Conservation (phyloP, 148 eudicot species). For the Diospyros lotus region DNA sequence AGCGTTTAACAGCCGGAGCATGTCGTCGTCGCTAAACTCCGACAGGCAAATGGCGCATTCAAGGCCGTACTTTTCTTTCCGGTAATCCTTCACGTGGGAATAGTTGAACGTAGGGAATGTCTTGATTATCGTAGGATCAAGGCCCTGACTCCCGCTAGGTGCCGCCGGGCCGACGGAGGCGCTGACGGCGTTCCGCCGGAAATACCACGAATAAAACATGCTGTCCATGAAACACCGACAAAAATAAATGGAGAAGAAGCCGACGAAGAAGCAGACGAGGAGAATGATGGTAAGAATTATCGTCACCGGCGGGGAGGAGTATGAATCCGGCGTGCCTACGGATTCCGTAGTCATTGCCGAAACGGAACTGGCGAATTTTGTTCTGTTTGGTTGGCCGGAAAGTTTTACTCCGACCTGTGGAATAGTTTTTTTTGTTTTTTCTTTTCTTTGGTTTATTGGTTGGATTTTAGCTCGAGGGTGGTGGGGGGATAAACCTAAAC, state of each 20-base stretch:
- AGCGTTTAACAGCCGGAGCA: slow-evolving; percentile 46
- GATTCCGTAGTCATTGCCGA: slow-evolving; percentile 21
- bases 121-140: slow-evolving; percentile 40
- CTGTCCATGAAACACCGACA: slow-evolving; percentile 62
- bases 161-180: slow-evolving; percentile 24
- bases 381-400: slow-evolving; percentile 2
- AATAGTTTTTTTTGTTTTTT: neutral
- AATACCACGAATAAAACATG: slow-evolving; percentile 28
- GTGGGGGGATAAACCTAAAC: no score
- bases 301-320: slow-evolving; percentile 44
- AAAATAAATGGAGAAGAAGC: slow-evolving; percentile 67
- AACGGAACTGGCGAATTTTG: neutral
- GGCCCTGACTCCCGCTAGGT: slow-evolving; percentile 26
- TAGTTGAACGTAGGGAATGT: slow-evolving; percentile 61
- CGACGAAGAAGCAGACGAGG: slow-evolving; percentile 50
- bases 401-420: slow-evolving; percentile 2
- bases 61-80: slow-evolving; percentile 50
- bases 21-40: slow-evolving; percentile 46
- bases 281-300: slow-evolving; percentile 55
- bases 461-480: no score
- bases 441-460: no score
- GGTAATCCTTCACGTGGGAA: slow-evolving; percentile 49
- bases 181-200: slow-evolving; percentile 33
- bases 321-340: neutral
- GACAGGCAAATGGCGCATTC: slow-evolving; percentile 83